Conservation (phyloP, 2,329 filamentous ascomycete genomes). For the Aspergillus awamori region DNA sequence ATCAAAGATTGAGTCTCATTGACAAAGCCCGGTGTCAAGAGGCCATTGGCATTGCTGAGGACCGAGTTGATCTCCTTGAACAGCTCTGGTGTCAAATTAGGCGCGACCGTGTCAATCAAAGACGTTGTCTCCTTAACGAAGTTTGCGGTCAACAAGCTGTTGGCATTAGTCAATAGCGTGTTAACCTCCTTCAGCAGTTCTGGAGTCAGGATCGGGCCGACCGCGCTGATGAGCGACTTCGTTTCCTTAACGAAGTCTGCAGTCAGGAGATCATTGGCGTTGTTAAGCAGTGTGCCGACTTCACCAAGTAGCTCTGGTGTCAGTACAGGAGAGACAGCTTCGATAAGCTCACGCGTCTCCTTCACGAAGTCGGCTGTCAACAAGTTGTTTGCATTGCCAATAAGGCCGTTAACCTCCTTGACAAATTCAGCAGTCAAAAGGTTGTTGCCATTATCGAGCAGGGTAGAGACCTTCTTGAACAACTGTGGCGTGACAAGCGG, state of each 20-base stretch:
- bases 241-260: conserved; percentile 33
- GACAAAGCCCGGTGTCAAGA: conserved; percentile 36
- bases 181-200: conserved; percentile 24
- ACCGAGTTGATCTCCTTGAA: conserved; percentile 30
- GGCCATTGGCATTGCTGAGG: conserved; percentile 30
- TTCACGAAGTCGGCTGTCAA: conserved; percentile 31
- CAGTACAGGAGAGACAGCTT: conserved; percentile 31
- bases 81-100: conserved; percentile 27
- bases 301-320: conserved; percentile 29
- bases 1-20: conserved; percentile 29
- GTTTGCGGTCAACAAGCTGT: conserved; percentile 35
- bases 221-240: conserved; percentile 23
- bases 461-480: conserved; percentile 18
- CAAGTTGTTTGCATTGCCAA: conserved; percentile 33
- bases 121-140: conserved; percentile 32
- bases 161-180: conserved; percentile 27
- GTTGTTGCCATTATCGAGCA: conserved; percentile 25
- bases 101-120: conserved; percentile 27
- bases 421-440: conserved; percentile 28
- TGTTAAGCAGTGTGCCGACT: conserved; percentile 23
- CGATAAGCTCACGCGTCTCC: conserved; percentile 30
- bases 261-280: conserved; percentile 35
- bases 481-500: conserved; percentile 21
- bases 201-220: conserved; percentile 24
- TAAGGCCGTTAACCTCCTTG: conserved; percentile 34